These are phyloP conservation scores for Amylocystis lapponica DNA, from an alignment of 768 basidiomycete species.

Conservation along the genomic window DNA sequence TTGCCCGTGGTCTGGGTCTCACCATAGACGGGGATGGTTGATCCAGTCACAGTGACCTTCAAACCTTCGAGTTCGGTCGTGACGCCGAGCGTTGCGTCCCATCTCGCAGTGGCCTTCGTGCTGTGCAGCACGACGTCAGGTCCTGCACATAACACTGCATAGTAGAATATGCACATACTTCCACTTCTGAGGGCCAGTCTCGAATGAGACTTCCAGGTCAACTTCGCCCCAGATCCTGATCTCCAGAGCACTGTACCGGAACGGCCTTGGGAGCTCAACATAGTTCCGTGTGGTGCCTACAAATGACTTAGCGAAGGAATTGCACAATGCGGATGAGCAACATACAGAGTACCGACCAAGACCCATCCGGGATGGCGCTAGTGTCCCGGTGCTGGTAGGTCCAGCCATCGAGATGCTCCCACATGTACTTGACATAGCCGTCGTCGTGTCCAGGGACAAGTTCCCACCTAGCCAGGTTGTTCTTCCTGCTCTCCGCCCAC, in stretches of 20 bases:
- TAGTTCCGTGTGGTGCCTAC: slow-evolving; percentile 24
- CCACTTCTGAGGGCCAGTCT: slow-evolving; percentile 10
- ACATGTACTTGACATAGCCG: slow-evolving; percentile 18
- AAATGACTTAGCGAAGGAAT: background rate
- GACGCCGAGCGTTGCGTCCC: slow-evolving; percentile 18
- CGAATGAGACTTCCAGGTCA: slow-evolving; percentile 16
- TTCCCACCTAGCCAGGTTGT: slow-evolving; percentile 15
- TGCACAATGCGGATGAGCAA: background rate
- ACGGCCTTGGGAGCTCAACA: slow-evolving; percentile 21
- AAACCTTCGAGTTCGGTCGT: slow-evolving; percentile 16
- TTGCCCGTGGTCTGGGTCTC: slow-evolving; percentile 8
- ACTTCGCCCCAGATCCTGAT: slow-evolving; percentile 22
- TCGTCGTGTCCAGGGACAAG: slow-evolving; percentile 6
- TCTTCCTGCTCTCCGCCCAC: slow-evolving; percentile 21
- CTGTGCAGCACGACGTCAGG: slow-evolving; percentile 7
- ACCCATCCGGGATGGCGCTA: slow-evolving; percentile 10
- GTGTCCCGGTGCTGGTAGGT: slow-evolving; percentile 19
- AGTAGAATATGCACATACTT: slow-evolving; percentile 14
- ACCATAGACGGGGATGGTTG: slow-evolving; percentile 10
- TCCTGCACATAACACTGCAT: background rate
- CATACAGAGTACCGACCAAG: slow-evolving; percentile 18
- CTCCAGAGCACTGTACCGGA: slow-evolving; percentile 17
- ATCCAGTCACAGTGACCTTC: slow-evolving; percentile 15
- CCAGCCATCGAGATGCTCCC: slow-evolving; percentile 24
- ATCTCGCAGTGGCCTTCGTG: slow-evolving; percentile 16